Evolutionary conservation across 345 rosid species (phyloP).

Genomic region (Hypericum androsaemum): DNA sequence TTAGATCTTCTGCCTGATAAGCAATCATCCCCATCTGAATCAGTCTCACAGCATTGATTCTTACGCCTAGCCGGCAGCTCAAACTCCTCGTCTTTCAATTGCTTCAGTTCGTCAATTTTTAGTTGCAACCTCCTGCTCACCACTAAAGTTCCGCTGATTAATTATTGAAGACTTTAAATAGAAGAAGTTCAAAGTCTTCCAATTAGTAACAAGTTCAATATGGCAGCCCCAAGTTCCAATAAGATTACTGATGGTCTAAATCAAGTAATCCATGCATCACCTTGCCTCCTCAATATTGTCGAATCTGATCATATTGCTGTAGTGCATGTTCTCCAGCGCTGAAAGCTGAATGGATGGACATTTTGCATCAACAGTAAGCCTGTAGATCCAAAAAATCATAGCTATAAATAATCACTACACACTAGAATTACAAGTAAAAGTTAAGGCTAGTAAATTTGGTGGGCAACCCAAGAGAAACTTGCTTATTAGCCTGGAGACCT

Average conservation of each 20-base stretch:
- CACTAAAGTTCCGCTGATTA: too few species aligned
- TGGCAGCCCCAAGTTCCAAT: too few species aligned
- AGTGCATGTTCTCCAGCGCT: constrained; percentile 90
- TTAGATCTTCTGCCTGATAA: constrained; percentile 29
- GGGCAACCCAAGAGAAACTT: too few species aligned
- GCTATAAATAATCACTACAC: neutral
- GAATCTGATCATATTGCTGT: constrained; percentile 91
- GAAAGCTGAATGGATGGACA: constrained; percentile 58
- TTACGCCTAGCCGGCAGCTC: constrained; percentile 23
- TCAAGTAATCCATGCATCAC: too few species aligned
- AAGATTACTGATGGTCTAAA: too few species aligned
- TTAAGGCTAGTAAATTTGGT: too few species aligned
- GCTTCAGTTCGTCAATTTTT: constrained; percentile 51
- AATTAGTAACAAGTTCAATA: too few species aligned
- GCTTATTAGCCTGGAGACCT: too few species aligned
- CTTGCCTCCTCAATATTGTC: constrained; percentile 70
- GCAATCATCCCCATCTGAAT: constrained; percentile 58
- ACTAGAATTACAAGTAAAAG: constrained; percentile 1
- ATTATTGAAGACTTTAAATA: too few species aligned
- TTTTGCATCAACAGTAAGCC: constrained; percentile 68
- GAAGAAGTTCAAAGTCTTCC: too few species aligned
- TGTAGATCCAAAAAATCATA: constrained; percentile 20
- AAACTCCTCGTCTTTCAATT: constrained; percentile 26
- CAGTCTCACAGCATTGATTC: constrained; percentile 80
- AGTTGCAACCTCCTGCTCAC: constrained; percentile 59